A percentile compares a stretch with the other conserved stretches of the same genome.
These are phyloP conservation scores for Hypoxylon sp. DNA, from an alignment of 2,329 filamentous ascomycete species.

Conservation along the genomic window DNA sequence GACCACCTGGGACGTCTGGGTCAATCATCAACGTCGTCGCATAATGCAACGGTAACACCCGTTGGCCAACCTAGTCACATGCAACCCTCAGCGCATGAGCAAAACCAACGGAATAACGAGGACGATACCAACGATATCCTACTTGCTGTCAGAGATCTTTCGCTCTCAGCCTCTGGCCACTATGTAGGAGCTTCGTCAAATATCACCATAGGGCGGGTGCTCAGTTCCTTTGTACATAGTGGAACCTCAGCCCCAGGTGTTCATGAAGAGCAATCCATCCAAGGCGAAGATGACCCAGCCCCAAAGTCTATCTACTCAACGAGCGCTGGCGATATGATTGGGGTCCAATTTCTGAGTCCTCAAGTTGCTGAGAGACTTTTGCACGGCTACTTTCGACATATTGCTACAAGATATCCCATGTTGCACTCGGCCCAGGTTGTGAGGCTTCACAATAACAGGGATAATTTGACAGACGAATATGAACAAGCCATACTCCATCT, in stretches of 20 bases:
- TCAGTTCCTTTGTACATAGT: slow-evolving; percentile 53
- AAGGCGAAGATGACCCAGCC: slow-evolving; percentile 49
- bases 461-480: slow-evolving; percentile 49
- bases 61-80: slow-evolving; percentile 21
- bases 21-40: slow-evolving; percentile 41
- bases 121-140: slow-evolving; percentile 53
- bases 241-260: slow-evolving; percentile 32
- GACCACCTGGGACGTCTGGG: slow-evolving; percentile 46
- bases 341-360: slow-evolving; percentile 49
- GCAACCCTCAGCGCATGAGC: slow-evolving; percentile 25
- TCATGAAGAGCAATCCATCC: slow-evolving; percentile 39
- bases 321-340: slow-evolving; percentile 46
- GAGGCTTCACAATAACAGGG: slow-evolving; percentile 50
- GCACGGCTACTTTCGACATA: slow-evolving; percentile 53
- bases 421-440: slow-evolving; percentile 49
- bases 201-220: slow-evolving; percentile 54
- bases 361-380: slow-evolving; percentile 50
- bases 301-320: slow-evolving; percentile 53
- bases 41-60: slow-evolving; percentile 28
- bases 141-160: slow-evolving; percentile 51
- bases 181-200: slow-evolving; percentile 53
- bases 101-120: slow-evolving; percentile 42
- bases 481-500: slow-evolving; percentile 51
- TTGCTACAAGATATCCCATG: slow-evolving; percentile 52
- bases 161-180: slow-evolving; percentile 52